phyloP scores from a whole-genome alignment of 2,329 filamentous ascomycete species.

The Aspergillus felis region DNA sequence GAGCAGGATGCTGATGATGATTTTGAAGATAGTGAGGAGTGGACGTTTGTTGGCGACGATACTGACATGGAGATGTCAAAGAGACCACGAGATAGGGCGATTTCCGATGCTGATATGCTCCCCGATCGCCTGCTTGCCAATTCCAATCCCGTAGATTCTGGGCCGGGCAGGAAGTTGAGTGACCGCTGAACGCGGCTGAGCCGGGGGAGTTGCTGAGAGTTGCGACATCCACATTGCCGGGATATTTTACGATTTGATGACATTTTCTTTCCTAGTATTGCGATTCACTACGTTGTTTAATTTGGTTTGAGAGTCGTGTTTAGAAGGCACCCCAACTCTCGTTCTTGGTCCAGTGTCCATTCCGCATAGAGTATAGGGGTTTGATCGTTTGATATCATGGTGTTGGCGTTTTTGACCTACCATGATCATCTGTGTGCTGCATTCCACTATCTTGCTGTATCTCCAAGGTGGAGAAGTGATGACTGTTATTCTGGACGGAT shows the following conservation, averaged over 20 bases:
- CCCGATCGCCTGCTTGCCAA: slow-evolving; percentile 12
- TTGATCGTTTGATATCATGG: not conserved
- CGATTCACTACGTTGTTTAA: not conserved
- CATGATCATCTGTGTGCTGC: not conserved
- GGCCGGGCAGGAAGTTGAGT: not conserved
- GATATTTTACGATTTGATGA: not conserved
- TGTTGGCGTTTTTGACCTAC: not conserved
- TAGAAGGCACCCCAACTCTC: not conserved
- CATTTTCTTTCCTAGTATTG: not conserved
- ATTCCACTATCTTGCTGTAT: no score
- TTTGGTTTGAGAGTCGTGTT: not conserved
- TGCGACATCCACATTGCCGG: not conserved
- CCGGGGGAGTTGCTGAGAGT: not conserved
- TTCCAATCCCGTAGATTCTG: not conserved
- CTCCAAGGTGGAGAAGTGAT: no score
- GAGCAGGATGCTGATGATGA: slow-evolving; percentile 45
- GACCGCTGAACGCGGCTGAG: not conserved
- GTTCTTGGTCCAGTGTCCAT: not conserved
- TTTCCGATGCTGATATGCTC: slow-evolving; percentile 22
- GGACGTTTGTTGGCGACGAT: slow-evolving; percentile 79
- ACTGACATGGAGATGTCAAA: slow-evolving; percentile 44
- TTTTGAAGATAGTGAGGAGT: slow-evolving; percentile 70
- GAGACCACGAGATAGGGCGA: slow-evolving; percentile 29
- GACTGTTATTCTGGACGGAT: not conserved
- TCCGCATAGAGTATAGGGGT: slow-evolving; percentile 2